Base-by-base conservation (phyloP, 106 monocot genomes). In the Xerophyta viscosa region DNA sequence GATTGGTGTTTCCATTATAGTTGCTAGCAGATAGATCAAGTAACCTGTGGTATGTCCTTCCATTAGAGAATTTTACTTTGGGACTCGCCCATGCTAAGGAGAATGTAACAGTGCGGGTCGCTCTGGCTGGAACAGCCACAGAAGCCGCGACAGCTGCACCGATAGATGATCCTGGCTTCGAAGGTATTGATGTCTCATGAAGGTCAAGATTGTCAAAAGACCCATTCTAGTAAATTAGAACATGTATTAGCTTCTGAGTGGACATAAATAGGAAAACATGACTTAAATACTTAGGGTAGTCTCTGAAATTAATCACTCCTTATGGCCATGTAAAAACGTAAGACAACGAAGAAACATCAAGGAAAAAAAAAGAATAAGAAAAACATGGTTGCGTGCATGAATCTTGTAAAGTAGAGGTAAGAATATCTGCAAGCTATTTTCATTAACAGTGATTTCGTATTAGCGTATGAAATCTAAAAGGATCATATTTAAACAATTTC, bases 141-240 rank as follows among this genome's bases (percentile, higher is more conserved):
- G 96, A 71, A 57, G 89, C 89, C 30, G 96, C 73, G 45, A 98
- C 65, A 51, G 89, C 96, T 48, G 96, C 96, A 49, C 88, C 96
- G 57, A 98, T 86, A 17, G 96, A 86, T 63, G 78, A 75, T 62
- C 85, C 89, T 58, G 71, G 82, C 53, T 79, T 66, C 11, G 89
- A 82, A 26, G 19, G 31, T 29, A 53, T 62, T 48, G 72, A 45
- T 60, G 41, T 58, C 21, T 74, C 46, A 29, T 41, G 56, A 27
- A 60, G 58, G 71, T 54, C 76, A 65, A 82, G 66, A 25, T 74
- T 64, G 48, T 84, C 73, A 71, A 96, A 88, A 24, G 81, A 78
- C 29, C 88, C 89, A 67, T 74, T 27, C 96, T 96, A 71, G 54
- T 45, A 66, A 13, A n/a, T n/a, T n/a, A 67, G 60, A 26, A 57